Base-by-base conservation (phyloP, 1,284 basidiomycete genomes). In the Cutaneotrichosporon cavernicola region DNA sequence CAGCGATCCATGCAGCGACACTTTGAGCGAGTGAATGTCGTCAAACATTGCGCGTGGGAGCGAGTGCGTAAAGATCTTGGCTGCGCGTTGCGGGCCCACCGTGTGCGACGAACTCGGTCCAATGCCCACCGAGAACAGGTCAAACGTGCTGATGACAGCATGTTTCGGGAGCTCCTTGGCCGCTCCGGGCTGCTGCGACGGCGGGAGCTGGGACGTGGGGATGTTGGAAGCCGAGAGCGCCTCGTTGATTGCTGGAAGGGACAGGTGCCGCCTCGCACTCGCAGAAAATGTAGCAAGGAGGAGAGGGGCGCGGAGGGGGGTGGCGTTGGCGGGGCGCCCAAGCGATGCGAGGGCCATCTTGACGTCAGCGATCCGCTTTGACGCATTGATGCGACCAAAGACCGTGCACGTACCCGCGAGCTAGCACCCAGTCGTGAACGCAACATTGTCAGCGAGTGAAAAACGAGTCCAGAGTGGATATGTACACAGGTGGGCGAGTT, bases 111-210 rank as follows among this genome's bases (percentile, higher is more conserved):
- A 77, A 34, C 74, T 75, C 5, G 78, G 76, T 2, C 80, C 79
- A 26, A 83, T 90, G 60, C 95, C 95, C 67, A 97, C 91, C 66
- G 90, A 92, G 82, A 97, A 97, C 56, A 98, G 82, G 80, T 97
- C 95, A 62, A 94, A 95, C 0, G 92, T 88, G 0, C 89, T 91
- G 61, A 97, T 95, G 67, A 97, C 94, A 0, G 93, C 94, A 82
- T 97, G 93, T 64, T 93, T 89, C 0, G 73, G 69, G 26, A 60
- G 65, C n/a, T 66, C 58, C 9, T 31, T 36, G 31, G 61, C 59
- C 16, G 65, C 63, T 5, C 65, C 68, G 0, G 58, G 63, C 4
- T 59, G 68, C 61, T 69, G 63, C 10, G 63, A 65, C 0, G 68
- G 68, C 10, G 68, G 68, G 5, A 69, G 60, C 40, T 62, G 57